phyloP scores from a whole-genome alignment of 228 moss, liverwort and hornwort genomes.

The Sphagnum fallax region DNA sequence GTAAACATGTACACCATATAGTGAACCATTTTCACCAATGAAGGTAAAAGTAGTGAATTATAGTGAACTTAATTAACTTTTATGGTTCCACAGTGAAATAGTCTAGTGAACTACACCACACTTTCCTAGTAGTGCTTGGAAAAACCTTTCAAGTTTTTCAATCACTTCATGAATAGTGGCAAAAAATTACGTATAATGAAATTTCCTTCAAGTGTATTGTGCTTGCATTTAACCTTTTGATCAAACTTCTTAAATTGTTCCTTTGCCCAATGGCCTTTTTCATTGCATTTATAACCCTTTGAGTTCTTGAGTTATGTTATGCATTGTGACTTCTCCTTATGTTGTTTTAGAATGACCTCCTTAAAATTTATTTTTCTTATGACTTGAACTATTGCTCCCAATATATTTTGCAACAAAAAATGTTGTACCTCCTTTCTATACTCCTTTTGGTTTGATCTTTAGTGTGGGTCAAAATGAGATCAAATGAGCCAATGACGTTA shows the following conservation, averaged over 20 bases:
- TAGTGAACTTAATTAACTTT: too few relatives aligned
- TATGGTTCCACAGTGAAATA: too few relatives aligned
- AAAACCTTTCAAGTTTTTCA: neutral
- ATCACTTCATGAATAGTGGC: neutral
- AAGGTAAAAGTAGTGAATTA: too few relatives aligned
- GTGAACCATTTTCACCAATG: too few relatives aligned
- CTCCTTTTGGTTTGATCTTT: neutral
- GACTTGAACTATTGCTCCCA: neutral
- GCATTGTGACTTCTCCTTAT: neutral
- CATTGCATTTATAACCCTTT: neutral
- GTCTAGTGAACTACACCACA: too few relatives aligned
- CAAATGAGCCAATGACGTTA: too few relatives aligned
- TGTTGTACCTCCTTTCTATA: neutral
- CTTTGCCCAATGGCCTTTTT: neutral
- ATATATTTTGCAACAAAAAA: neutral
- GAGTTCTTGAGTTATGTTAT: neutral
- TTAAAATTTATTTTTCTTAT: too few relatives aligned
- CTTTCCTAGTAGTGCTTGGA: too few relatives aligned
- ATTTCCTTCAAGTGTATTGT: neutral
- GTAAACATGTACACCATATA: too few relatives aligned
- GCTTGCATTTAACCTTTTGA: neutral
- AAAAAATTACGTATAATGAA: neutral
- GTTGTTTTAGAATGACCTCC: neutral
- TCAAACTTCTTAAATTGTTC: neutral
- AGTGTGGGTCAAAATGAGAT: neutral